These are phyloP conservation scores for Penicillium fuscoglaucum DNA, from an alignment of 2,329 filamentous ascomycete genomes.

Conservation along the genomic window DNA sequence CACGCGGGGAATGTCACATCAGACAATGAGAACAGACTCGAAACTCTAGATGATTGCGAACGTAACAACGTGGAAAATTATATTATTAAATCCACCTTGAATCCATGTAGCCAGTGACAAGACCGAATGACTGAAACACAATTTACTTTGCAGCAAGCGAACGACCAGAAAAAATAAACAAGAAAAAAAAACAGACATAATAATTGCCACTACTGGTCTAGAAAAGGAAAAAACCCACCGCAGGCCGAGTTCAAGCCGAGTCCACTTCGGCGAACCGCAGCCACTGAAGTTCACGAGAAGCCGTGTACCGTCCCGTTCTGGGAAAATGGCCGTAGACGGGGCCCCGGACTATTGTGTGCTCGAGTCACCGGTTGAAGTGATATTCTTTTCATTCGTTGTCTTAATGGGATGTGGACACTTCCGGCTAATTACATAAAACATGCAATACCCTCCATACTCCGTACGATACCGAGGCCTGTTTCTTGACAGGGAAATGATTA, in stretches of 20 bases:
- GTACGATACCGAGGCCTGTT: not conserved
- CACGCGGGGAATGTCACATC: slow-evolving; percentile 5
- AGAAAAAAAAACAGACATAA: too few relatives aligned
- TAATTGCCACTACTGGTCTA: not conserved
- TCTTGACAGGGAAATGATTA: slow-evolving; percentile 3
- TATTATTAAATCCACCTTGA: not conserved
- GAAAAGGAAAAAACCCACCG: slow-evolving; percentile 1
- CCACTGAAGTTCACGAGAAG: slow-evolving; percentile 11
- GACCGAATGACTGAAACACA: not conserved
- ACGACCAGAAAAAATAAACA: not conserved
- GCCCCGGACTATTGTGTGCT: slow-evolving; percentile 20
- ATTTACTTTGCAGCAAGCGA: not conserved
- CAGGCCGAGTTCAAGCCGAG: slow-evolving; percentile 11
- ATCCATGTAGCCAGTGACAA: not conserved
- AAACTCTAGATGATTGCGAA: not conserved
- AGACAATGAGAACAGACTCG: not conserved
- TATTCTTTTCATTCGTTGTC: not conserved
- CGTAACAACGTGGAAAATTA: not conserved
- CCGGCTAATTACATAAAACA: slow-evolving; percentile 12
- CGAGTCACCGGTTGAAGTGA: not conserved
- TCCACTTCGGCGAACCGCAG: slow-evolving; percentile 19
- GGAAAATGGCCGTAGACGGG: slow-evolving; percentile 20
- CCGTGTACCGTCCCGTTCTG: slow-evolving; percentile 16
- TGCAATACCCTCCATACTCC: not conserved
- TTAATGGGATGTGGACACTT: slow-evolving; percentile 8